phyloP scores from a whole-genome alignment of 2,329 filamentous ascomycete genomes.

The Epicoccum nigrum region DNA sequence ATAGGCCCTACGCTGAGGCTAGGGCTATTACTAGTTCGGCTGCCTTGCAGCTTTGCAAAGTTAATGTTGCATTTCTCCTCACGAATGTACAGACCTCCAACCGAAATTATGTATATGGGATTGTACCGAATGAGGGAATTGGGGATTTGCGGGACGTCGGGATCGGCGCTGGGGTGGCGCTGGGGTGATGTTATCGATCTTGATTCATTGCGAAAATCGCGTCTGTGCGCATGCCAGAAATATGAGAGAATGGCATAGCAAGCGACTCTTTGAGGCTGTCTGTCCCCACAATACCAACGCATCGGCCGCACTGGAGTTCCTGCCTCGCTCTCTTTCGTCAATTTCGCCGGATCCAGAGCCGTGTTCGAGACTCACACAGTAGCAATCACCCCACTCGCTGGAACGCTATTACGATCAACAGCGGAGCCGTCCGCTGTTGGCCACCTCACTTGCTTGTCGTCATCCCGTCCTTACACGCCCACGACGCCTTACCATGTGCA shows the following conservation, averaged over 20 bases:
- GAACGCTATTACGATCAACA: slow-evolving; percentile 27
- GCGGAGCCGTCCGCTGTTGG: slow-evolving; percentile 24
- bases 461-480: slow-evolving; percentile 25
- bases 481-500: slow-evolving; percentile 10
- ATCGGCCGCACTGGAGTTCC: slow-evolving; percentile 1
- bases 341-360: background rate
- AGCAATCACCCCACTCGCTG: slow-evolving; percentile 5
- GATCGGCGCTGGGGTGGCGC: slow-evolving; percentile 15
- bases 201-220: background rate
- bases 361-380: slow-evolving; percentile 16
- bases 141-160: background rate
- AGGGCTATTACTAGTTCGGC: background rate
- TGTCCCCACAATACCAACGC: slow-evolving; percentile 11
- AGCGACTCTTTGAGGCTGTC: slow-evolving; percentile 8
- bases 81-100: background rate
- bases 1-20: slow-evolving; percentile 5
- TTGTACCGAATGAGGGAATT: slow-evolving; percentile 2
- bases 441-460: slow-evolving; percentile 26
- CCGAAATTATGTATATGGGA: background rate
- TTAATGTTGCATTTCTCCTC: background rate
- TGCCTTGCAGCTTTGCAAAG: background rate
- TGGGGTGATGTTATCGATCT: slow-evolving; percentile 12
- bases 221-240: slow-evolving; percentile 14
- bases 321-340: slow-evolving; percentile 6
- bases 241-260: slow-evolving; percentile 11